Evolutionary conservation across 495 filamentous ascomycete genomes (phyloP), one percentile per base, ranked within the genome.

Genomic region (Talaromyces adpressus): DNA sequence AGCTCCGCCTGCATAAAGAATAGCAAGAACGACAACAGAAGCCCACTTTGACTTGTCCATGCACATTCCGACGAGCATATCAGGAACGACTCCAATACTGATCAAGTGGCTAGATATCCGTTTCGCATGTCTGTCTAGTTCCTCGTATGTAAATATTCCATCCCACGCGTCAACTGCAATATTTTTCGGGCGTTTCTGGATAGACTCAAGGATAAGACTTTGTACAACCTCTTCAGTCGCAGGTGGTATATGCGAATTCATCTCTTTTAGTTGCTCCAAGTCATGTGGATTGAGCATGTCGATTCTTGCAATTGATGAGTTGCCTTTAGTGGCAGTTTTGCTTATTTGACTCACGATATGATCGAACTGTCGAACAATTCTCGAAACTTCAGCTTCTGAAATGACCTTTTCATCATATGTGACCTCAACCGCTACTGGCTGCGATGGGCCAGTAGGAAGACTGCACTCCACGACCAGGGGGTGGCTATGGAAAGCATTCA

Each of bases 1-100:
- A 0, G 73, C 79, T 4, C 74, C 78, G 4, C 81, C 81, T 14
- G 80, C 80, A 61, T 81, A 81, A 8, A 81, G 57, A 4, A 84
- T 70, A 2, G 72, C 79, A 14, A 80, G 67, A 34, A 75, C 67
- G 4, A 72, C 68, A 6, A 82, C 68, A 6, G 73, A 34, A 1
- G 70, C 68, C 77, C 77, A 82, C 1, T 60, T 64, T 0, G 75
- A 77, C 63, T 81, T 83, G 27, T 80, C 74, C 25, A 81, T 77
- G 57, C 66, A 76, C 1, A 84, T 58, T 1, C 79, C 78, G 0
- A 84, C 76, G 6, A 78, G 39, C 12, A 59, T 34, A 6, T 74
- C 72, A 0, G 66, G 64, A 7, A 36, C 57, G 18, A 81, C 68
- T 8, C 79, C 76, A 4, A 81, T 69, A 54, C 71, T 67, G 4